These are phyloP conservation scores for Hypoxylon intermedium DNA, from an alignment of 495 filamentous ascomycete species.

Conservation along the genomic window DNA sequence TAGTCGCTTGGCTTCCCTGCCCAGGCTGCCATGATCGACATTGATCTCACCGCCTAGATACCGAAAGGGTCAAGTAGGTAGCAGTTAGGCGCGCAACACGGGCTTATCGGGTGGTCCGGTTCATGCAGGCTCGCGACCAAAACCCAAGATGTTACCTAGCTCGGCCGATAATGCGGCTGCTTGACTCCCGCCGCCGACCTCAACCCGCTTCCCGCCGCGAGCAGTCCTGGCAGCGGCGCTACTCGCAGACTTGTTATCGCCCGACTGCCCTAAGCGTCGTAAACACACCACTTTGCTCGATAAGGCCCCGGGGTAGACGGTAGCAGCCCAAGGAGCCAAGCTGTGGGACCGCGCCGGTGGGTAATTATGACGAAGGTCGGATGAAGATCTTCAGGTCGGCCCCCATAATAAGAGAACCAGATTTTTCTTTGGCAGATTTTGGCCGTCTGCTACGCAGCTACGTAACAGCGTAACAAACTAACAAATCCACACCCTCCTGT, in stretches of 20 bases:
- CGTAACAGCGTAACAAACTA: too few species aligned
- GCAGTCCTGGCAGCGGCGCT: neutral
- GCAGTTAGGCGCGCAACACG: constrained; percentile 8
- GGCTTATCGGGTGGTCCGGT: constrained; percentile 9
- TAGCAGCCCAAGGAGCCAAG: too few species aligned
- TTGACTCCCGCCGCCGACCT: constrained; percentile 7
- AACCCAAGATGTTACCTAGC: constrained; percentile 3
- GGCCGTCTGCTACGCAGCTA: constrained; percentile 23
- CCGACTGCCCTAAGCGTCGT: too few species aligned
- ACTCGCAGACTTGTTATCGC: too few species aligned
- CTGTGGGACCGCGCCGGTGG: constrained; percentile 23
- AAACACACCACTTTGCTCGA: too few species aligned
- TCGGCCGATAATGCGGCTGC: constrained; percentile 18
- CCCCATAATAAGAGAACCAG: constrained; percentile 32
- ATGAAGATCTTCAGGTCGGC: constrained; percentile 33
- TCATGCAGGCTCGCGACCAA: constrained; percentile 14
- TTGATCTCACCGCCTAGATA: constrained; percentile 26
- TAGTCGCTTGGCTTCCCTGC: constrained; percentile 22
- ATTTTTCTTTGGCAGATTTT: constrained; percentile 10
- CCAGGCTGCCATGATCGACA: constrained; percentile 25
- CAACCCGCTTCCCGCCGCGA: constrained; percentile 13
- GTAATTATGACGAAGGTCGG: constrained; percentile 34
- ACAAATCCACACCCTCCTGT: neutral
- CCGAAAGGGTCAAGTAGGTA: constrained; percentile 1
- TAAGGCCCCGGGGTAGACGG: too few species aligned